A percentile compares a stretch with the other conserved stretches of the same genome.
Evolutionary conservation across 2,329 filamentous ascomycete genomes (phyloP).

Genomic region (Epichloe uncinata): DNA sequence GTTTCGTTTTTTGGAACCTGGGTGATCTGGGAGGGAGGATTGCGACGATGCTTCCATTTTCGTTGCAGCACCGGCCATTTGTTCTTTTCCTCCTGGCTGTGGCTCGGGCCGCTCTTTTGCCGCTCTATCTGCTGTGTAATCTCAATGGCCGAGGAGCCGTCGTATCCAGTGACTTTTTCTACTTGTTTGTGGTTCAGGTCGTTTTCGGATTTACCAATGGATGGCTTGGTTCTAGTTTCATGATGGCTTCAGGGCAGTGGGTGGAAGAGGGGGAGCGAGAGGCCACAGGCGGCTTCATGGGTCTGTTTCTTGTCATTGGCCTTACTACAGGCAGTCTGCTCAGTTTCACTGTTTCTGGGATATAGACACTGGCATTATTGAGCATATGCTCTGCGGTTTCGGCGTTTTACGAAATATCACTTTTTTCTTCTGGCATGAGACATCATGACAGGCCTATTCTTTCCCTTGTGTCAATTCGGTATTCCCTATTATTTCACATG

Average conservation of each 20-base stretch:
- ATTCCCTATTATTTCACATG: background rate
- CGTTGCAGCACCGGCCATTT: conserved; percentile 47
- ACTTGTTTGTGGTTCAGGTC: conserved; percentile 70
- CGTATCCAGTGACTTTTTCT: conserved; percentile 74
- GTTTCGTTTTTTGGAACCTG: conserved; percentile 85
- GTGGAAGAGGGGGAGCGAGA: conserved; percentile 74
- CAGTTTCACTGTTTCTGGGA: conserved; percentile 60
- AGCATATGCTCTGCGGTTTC: background rate
- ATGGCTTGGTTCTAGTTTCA: conserved; percentile 73
- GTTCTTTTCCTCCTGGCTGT: conserved; percentile 55
- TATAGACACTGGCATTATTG: conserved; percentile 6
- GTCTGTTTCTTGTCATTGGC: conserved; percentile 73
- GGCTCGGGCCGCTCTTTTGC: conserved; percentile 57
- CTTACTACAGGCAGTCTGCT: conserved; percentile 74
- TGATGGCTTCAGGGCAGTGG: conserved; percentile 80
- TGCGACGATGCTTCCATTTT: conserved; percentile 44
- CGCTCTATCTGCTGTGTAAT: conserved; percentile 84
- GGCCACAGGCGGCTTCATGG: conserved; percentile 89
- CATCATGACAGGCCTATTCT: background rate
- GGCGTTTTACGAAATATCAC: background rate
- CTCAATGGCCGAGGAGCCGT: conserved; percentile 61
- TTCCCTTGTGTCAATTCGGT: background rate
- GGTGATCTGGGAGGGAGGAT: conserved; percentile 74
- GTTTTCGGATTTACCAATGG: conserved; percentile 78
- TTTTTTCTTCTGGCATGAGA: background rate